Percentiles rank a stretch among this genome's conserved stretches.
Evolutionary conservation across 306 rosid genomes (phyloP).

Genomic region (Oxytropis ochrocephala): DNA sequence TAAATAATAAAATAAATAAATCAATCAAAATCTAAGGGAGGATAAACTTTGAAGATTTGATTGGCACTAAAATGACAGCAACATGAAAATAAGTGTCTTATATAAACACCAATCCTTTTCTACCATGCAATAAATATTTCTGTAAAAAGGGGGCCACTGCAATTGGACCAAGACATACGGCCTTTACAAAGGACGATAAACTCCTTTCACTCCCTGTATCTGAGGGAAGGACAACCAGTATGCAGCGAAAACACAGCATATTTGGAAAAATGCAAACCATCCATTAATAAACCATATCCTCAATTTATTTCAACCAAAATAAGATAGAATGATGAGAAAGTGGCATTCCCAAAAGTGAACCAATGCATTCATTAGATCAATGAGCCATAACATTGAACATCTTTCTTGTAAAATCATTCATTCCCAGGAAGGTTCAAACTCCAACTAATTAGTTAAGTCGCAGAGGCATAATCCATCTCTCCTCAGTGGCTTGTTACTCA

Average conservation of each 20-base stretch:
- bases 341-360: neutral
- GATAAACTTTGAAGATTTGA: constrained; percentile 2
- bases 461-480: neutral
- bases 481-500: neutral
- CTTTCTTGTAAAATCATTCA: neutral
- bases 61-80: neutral
- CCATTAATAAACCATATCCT: neutral
- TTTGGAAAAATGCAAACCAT: neutral
- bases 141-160: neutral
- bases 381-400: neutral
- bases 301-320: neutral
- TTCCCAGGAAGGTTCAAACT: neutral
- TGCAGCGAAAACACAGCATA: neutral
- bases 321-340: neutral
- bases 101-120: neutral
- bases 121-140: neutral
- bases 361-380: neutral
- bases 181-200: neutral
- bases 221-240: neutral
- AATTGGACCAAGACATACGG: neutral
- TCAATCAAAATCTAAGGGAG: neutral
- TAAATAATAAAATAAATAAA: constrained; percentile 13
- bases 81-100: neutral
- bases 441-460: neutral
- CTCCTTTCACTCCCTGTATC: neutral